phyloP scores from a whole-genome alignment of 1,284 basidiomycete species.

The Schizophyllum commune region DNA sequence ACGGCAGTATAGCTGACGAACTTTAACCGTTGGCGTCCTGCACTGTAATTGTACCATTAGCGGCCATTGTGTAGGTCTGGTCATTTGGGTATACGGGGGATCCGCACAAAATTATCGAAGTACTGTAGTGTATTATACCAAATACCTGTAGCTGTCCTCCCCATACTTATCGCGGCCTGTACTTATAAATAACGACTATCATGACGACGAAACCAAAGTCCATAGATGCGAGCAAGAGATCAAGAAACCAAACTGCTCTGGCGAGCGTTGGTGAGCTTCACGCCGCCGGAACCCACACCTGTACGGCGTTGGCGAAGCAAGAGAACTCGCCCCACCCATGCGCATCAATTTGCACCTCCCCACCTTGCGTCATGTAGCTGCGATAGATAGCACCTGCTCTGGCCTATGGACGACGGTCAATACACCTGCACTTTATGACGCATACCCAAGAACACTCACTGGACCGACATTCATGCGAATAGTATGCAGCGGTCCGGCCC shows the following conservation, averaged over 20 bases:
- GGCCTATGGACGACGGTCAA: constrained; percentile 21
- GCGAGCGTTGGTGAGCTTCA: no score
- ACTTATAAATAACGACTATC: not conserved
- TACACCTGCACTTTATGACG: not conserved
- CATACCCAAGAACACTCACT: constrained; percentile 28
- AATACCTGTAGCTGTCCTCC: not conserved
- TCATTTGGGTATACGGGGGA: not conserved
- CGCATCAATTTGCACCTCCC: constrained; percentile 32
- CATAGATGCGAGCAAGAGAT: not conserved
- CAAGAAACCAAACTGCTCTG: no score
- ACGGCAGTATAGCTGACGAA: not conserved
- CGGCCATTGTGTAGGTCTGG: no score
- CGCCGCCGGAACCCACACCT: constrained; percentile 40
- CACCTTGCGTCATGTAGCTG: constrained; percentile 38
- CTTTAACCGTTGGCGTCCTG: not conserved
- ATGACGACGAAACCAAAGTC: not conserved
- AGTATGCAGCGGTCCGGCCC: constrained; percentile 27
- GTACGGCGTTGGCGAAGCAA: constrained; percentile 41
- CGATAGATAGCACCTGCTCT: constrained; percentile 34
- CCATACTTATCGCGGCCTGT: not conserved
- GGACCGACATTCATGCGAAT: constrained; percentile 58
- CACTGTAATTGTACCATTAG: not conserved
- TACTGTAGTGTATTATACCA: not conserved
- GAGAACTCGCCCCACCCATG: constrained; percentile 56
- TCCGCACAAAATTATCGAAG: not conserved